Evolutionary conservation across 1,284 basidiomycete species (phyloP).

Genomic region (Sanghuangporus baumii): DNA sequence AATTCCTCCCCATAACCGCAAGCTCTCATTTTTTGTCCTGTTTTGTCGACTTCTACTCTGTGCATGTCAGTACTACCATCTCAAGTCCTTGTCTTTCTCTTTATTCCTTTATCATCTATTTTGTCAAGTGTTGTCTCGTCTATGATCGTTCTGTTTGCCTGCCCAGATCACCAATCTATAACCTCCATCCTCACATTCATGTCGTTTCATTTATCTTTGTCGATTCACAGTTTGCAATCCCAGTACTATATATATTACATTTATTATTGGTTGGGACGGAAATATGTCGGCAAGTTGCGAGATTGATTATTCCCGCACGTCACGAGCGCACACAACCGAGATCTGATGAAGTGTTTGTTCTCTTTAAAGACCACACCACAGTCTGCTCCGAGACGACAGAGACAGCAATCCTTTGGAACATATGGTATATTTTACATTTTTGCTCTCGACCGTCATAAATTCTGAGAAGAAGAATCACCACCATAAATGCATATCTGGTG

Average conservation of each 20-base stretch:
- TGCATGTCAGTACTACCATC: background rate
- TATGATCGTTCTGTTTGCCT: background rate
- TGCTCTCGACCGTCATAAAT: background rate
- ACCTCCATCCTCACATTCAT: background rate
- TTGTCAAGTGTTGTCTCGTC: background rate
- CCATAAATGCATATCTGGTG: background rate
- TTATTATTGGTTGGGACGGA: background rate
- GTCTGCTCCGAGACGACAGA: background rate
- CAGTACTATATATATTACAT: background rate
- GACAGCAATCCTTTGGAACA: background rate
- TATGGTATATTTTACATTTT: background rate
- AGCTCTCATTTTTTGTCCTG: background rate
- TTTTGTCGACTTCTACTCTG: background rate
- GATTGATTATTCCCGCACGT: background rate
- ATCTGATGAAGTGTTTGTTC: no score
- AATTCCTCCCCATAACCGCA: background rate
- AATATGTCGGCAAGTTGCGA: background rate
- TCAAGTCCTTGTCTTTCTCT: background rate
- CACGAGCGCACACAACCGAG: background rate
- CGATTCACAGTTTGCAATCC: background rate
- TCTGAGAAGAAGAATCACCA: background rate
- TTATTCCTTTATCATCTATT: slow-evolving; percentile 6
- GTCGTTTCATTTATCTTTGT: background rate
- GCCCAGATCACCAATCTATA: background rate
- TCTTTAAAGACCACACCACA: background rate